A percentile compares a stretch with the other conserved stretches of the same genome.
Conservation (phyloP, 192 early-diverging fungal species). For the Physocladia obscura region DNA sequence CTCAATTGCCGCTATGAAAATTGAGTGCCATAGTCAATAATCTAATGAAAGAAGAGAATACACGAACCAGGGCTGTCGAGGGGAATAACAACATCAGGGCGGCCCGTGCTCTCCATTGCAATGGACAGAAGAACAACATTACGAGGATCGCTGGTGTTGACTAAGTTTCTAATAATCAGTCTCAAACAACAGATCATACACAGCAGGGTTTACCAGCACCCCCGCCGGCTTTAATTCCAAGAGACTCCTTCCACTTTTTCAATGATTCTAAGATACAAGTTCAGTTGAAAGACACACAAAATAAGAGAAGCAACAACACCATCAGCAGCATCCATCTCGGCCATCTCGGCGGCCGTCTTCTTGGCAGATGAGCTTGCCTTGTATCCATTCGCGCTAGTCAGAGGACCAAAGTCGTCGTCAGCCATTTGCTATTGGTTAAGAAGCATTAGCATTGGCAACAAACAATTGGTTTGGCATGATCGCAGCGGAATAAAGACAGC, state of each 20-base stretch:
- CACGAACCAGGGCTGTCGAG: conserved; percentile 71
- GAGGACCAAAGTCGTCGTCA: conserved; percentile 70
- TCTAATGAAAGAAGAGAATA: not conserved
- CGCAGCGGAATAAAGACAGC: no score
- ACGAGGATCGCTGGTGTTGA: conserved; percentile 58
- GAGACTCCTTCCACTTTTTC: conserved; percentile 92
- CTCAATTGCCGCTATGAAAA: conserved; percentile 55
- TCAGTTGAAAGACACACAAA: not conserved
- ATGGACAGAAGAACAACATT: conserved; percentile 75
- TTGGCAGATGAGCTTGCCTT: conserved; percentile 89
- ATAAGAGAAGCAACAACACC: conserved; percentile 31
- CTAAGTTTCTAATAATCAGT: not conserved
- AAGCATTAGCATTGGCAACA: no score
- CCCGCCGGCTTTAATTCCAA: conserved; percentile 70
- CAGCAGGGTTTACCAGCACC: conserved; percentile 35
- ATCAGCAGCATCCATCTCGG: conserved; percentile 83
- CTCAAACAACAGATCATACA: no score
- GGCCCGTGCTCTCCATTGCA: conserved; percentile 71
- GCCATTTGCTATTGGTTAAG: no score
- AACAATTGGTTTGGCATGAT: no score
- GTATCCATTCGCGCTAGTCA: conserved; percentile 76
- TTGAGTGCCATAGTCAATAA: not conserved
- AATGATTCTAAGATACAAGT: conserved; percentile 66
- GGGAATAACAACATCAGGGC: conserved; percentile 74
- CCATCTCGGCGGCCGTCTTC: conserved; percentile 86